Evolutionary conservation across 257 asterid genomes (phyloP), one percentile per base, ranked within the genome.

Genomic region (Nicotiana obtusifolia): DNA sequence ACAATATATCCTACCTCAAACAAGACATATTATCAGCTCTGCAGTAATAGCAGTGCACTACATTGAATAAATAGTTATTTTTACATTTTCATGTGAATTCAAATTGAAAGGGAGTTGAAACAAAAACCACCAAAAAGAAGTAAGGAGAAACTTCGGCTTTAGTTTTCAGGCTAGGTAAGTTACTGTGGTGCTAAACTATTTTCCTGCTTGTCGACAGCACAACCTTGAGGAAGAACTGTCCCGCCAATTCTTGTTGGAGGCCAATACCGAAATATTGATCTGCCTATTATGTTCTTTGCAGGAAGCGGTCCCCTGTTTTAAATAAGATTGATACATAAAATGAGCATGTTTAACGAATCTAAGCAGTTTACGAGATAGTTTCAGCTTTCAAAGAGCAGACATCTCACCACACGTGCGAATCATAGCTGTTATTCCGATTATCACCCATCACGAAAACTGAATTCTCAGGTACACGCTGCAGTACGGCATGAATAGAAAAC

Each of bases 221-320:
- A 94, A 78, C 93, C 86, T 47, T 88, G 89, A 0, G 97, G 91
- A 33, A 53, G 84, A 79, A 95, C 89, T 5, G 98, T 95, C 54
- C 94, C 91, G n/a, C 97, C 97, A 35, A 89, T 84, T 87, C 99
- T 90, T 30, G 81, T 49, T 13, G 83, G 83, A 28, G 83, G 83
- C 83, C 83, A 80, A 65, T 80, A 80, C 66, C 83, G 83, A 10
- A 80, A 80, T 26, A 80, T 37, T 41, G 83, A 80, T 22, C 83
- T 49, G 14, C 83, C 83, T 19, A 80, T 49, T 5, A 80, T 80
- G 78, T 80, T 80, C 19, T 80, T 69, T 9, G 76, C 62, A 11
- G 83, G 83, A 19, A 80, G 83, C 4, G 83, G 54, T 47, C 83
- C 83, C 83, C 83, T 80, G 65, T 3, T 22, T 17, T 1, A 11